Evolutionary conservation across 805 yeast species (phyloP).

Genomic region (Saccharomycopsis amapae): DNA sequence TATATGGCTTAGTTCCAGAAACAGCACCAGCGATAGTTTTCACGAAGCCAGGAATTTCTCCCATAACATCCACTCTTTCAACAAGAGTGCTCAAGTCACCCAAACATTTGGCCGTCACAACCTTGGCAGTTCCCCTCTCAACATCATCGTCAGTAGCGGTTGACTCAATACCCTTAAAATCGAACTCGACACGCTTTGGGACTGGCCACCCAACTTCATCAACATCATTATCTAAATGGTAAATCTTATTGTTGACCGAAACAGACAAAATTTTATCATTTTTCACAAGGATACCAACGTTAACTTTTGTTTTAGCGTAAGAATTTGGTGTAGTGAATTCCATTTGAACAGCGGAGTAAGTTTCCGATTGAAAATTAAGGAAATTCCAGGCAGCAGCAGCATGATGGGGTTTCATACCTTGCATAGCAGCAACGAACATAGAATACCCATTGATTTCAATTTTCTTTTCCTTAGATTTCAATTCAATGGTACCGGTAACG

Average conservation of each 20-base stretch:
- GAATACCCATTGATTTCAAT: conserved; percentile 37
- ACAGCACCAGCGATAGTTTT: conserved; percentile 90
- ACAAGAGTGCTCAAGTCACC: conserved; percentile 60
- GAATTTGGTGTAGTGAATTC: conserved; percentile 92
- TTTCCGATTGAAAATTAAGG: conserved; percentile 73
- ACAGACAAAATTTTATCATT: conserved; percentile 57
- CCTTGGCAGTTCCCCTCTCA: conserved; percentile 29
- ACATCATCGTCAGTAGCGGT: conserved; percentile 38
- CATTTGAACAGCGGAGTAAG: conserved; percentile 76
- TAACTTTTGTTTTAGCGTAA: conserved; percentile 75
- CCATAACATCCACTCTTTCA: conserved; percentile 96
- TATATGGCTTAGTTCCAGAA: conserved; percentile 94
- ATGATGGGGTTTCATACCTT: conserved; percentile 99
- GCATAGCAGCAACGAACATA: conserved; percentile 93
- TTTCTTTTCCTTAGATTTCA: conserved; percentile 23
- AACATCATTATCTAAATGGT: conserved; percentile 45
- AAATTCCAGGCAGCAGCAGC: conserved; percentile 98
- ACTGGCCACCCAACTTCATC: conserved; percentile 92
- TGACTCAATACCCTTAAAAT: conserved; percentile 43
- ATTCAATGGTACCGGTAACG: conserved; percentile 53
- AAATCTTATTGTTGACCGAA: conserved; percentile 57
- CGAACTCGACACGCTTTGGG: conserved; percentile 62
- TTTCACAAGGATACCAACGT: conserved; percentile 66
- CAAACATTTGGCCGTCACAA: conserved; percentile 41
- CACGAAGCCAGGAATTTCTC: conserved; percentile 90